These are phyloP conservation scores for Chaetomiaceae sp. DNA, from an alignment of 2,329 filamentous ascomycete species.

Conservation along the genomic window DNA sequence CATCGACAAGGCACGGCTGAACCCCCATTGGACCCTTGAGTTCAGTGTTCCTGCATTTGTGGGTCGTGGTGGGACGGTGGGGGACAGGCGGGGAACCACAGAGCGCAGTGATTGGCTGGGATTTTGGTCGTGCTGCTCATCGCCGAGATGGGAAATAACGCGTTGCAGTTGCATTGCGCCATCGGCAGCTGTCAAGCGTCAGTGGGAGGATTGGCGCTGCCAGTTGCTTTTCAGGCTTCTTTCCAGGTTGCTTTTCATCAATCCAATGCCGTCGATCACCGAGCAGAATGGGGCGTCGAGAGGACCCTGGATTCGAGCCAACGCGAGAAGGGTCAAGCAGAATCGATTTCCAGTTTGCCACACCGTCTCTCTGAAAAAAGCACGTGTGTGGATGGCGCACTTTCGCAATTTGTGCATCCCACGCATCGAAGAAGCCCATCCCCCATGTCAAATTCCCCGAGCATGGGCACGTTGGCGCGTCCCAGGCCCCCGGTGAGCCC, in stretches of 20 bases:
- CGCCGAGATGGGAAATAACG: constrained; percentile 16
- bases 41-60: constrained; percentile 24
- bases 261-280: constrained; percentile 5
- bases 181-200: constrained; percentile 9
- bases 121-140: constrained; percentile 2
- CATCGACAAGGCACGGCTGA: constrained; percentile 20
- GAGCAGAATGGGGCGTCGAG: background rate
- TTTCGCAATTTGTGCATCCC: background rate
- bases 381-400: background rate
- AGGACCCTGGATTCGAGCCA: background rate
- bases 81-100: background rate
- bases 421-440: constrained; percentile 1
- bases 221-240: background rate
- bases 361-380: too few relatives aligned
- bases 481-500: constrained; percentile 14
- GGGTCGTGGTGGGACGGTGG: constrained; percentile 6
- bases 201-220: background rate
- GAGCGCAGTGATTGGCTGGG: constrained; percentile 3
- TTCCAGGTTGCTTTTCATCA: background rate
- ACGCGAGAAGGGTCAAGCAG: background rate
- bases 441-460: constrained; percentile 4
- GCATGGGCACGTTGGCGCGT: background rate
- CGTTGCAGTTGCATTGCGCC: constrained; percentile 18
- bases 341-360: too few relatives aligned
- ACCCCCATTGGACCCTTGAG: constrained; percentile 20